Base-by-base conservation (phyloP, 495 filamentous ascomycete genomes). In the Hyaloscypha hepaticicola region DNA sequence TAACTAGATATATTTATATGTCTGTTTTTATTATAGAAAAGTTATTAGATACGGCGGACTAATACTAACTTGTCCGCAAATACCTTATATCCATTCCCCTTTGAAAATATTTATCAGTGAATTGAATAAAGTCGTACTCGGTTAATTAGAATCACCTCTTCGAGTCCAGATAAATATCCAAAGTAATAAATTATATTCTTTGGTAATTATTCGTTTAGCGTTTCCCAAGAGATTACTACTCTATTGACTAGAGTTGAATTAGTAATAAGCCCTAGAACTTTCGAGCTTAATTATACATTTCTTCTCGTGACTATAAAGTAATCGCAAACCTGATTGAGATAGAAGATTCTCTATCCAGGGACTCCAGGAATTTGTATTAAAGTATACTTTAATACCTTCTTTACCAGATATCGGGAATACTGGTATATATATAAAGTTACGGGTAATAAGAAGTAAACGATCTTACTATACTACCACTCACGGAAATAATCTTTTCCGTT, bases 391-490 rank as follows among this genome's bases (percentile, higher is more conserved):
- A 63, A 63, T 27, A 31, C 24, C 0, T 48, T 53, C 12, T 63
- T 63, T 55, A 26, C 48, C 5, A 63, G 45, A 53, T 2, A 55
- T 26, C 26, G 27, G 45, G 48, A 63, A 41, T 29, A 25, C 1
- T 63, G 27, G 26, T 41, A 63, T 52, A 63, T 24, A 22, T 63
- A 6, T 63, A 63, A 50, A 38, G 60, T 48, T 26, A 63, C 60
- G 53, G 27, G 60, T 41, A 50, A 63, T 50, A 63, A 63, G 60
- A 63, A 63, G 29, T 22, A 24, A 22, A 53, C 27, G 3, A 63
- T 63, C 48, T 50, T 63, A 28, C 60, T 41, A 63, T 63, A 34
- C 48, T 41, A 63, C 60, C 27, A 63, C 25, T 63, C 26, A 63
- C 26, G 49, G 45, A 63, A 63, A 50, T 48, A 63, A 55, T 52